Evolutionary conservation across 164 flowering plant genomes (phyloP), one percentile per base, ranked within the genome.

Genomic region (Annona cherimola): DNA sequence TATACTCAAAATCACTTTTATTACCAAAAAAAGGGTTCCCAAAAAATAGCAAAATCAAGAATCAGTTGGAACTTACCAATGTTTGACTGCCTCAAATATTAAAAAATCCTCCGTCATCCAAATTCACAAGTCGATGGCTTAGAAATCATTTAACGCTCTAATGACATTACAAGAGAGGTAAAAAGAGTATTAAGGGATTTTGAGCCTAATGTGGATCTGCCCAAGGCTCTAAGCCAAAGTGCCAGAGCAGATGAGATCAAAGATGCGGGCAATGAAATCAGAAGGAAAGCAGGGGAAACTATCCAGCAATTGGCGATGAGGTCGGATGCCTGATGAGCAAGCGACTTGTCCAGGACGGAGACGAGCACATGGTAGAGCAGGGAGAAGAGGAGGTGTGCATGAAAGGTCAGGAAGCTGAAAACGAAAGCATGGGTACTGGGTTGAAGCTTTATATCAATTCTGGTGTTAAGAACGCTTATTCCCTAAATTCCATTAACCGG

Each of bases 221-320:
- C 84, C 81, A 4, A 83, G 81, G 73, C 92, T 87, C 98, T 96
- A 95, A 0, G 79, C 80, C 76, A 90, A 76, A 26, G 82, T 71
- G 43, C 84, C 82, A 35, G 87, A 82, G 2, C 85, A 78, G 41
- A 93, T 78, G 12, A 45, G 73, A 50, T 82, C 87, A n/a, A 96
- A 75, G 45, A 91, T 76, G 62, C 86, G 74, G 3, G 80, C 75
- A 7, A 90, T 81, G 45, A 93, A 85, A 65, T 89, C 89, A 4
- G 66, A 73, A 18, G 74, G 70, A 14, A 81, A 69, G 9, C 81
- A 64, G 8, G 19, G 16, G 19, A 45, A 8, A 62, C 81, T 4
- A 79, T 72, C 41, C 82, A 90, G 50, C 93, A 77, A 26, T 45
- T 40, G 45, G 75, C 39, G 11, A 93, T 68, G n/a, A 95, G 70